Percentiles rank a stretch among this genome's conserved stretches.
Evolutionary conservation across 768 basidiomycete species (phyloP).

Genomic region (Exidia glandulosa): DNA sequence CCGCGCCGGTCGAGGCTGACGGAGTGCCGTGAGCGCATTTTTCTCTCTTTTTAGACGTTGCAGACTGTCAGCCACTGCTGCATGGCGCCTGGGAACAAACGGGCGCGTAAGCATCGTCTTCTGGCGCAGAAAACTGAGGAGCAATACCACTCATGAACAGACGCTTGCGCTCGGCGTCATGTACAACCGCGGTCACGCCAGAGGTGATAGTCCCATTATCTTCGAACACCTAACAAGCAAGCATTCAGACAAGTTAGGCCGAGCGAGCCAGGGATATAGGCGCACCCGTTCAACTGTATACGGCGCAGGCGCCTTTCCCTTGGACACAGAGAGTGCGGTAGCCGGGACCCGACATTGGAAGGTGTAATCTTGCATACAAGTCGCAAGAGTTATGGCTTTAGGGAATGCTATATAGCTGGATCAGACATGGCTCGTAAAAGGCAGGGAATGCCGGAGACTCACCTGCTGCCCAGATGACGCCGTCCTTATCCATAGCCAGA

Average conservation of each 20-base stretch:
- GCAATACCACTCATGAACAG: conserved; percentile 52
- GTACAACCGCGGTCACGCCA: conserved; percentile 44
- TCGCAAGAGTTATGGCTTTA: conserved; percentile 19
- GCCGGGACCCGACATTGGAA: conserved; percentile 23
- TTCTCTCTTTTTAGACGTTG: no score
- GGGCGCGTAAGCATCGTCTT: neutral
- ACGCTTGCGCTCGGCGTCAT: conserved; percentile 37
- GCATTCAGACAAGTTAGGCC: neutral
- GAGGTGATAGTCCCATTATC: conserved; percentile 50
- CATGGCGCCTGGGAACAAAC: no score
- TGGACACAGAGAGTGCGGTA: conserved; percentile 37
- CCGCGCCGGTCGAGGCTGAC: no score
- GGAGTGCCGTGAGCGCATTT: no score
- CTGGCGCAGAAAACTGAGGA: neutral
- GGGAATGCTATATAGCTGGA: conserved; percentile 29
- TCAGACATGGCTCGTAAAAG: neutral
- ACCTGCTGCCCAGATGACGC: conserved; percentile 56
- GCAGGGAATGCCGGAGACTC: conserved; percentile 2
- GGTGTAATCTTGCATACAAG: conserved; percentile 30
- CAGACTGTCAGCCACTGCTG: no score
- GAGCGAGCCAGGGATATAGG: neutral
- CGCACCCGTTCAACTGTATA: conserved; percentile 46
- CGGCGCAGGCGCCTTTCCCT: conserved; percentile 36
- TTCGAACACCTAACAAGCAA: conserved; percentile 43
- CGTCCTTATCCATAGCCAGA: conserved; percentile 44